phyloP scores from a whole-genome alignment of 2,329 filamentous ascomycete species.

The Fonsecaea pedrosoi region DNA sequence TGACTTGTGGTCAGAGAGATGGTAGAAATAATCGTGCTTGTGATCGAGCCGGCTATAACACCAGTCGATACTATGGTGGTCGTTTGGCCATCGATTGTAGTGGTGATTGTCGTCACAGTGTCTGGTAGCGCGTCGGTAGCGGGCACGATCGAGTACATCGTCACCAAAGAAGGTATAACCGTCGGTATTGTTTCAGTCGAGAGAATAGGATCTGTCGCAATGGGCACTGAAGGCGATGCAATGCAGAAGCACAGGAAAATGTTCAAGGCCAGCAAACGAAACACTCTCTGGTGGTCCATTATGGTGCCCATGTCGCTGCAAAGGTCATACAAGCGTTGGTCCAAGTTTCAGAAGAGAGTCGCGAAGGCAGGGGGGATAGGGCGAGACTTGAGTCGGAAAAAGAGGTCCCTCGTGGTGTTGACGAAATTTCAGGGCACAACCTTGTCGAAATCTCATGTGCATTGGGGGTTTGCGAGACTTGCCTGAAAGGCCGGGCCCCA shows the following conservation, averaged over 20 bases:
- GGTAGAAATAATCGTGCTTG: conserved; percentile 34
- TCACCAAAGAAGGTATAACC: conserved; percentile 28
- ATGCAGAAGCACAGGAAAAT: conserved; percentile 20
- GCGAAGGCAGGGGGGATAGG: conserved; percentile 9
- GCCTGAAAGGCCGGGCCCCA: not conserved
- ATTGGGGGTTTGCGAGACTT: conserved; percentile 10
- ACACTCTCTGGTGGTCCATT: conserved; percentile 17
- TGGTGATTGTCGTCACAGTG: conserved; percentile 24
- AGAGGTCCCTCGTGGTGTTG: not conserved
- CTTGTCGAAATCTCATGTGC: not conserved
- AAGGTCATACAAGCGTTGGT: not conserved
- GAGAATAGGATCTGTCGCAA: conserved; percentile 35
- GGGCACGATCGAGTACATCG: conserved; percentile 32
- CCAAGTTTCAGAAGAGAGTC: conserved; percentile 4
- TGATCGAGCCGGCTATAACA: conserved; percentile 21
- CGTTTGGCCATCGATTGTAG: conserved; percentile 22
- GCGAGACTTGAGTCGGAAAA: conserved; percentile 3
- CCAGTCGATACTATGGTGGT: conserved; percentile 20
- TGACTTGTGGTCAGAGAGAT: conserved; percentile 25
- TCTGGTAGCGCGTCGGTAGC: conserved; percentile 17
- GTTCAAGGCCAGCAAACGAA: conserved; percentile 20
- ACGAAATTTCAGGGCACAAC: conserved; percentile 1
- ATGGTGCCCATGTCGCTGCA: conserved; percentile 25
- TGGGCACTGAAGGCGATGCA: conserved; percentile 29
- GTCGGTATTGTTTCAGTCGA: conserved; percentile 27